phyloP scores from a whole-genome alignment of 129 eudicot genomes.

The Calendula officinalis region DNA sequence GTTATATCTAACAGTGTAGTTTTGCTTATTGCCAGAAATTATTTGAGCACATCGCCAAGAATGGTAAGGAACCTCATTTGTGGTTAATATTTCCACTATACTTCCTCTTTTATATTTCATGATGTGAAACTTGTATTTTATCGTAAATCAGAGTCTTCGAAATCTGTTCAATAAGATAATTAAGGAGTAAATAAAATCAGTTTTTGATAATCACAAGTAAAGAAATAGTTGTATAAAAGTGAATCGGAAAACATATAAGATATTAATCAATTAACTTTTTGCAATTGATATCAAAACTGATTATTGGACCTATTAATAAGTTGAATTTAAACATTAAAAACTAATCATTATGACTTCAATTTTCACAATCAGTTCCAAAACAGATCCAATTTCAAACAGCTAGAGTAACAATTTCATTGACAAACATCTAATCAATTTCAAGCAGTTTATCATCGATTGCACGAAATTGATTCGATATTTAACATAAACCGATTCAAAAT shows the following conservation, averaged over 20 bases:
- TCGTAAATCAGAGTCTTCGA: slow-evolving; percentile 9
- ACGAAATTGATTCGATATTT: not conserved
- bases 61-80: slow-evolving; percentile 45
- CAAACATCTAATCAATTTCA: not conserved
- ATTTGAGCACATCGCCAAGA: slow-evolving; percentile 73
- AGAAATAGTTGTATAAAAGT: not conserved
- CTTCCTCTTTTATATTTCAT: slow-evolving; percentile 65
- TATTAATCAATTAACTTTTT: not conserved
- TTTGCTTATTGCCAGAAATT: slow-evolving; percentile 38
- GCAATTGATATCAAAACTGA: not conserved
- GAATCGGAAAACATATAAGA: not conserved
- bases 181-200: not conserved
- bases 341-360: slow-evolving; percentile 5
- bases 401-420: not conserved
- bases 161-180: slow-evolving; percentile 27
- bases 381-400: not conserved
- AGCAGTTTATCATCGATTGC: not conserved
- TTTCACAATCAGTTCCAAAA: not conserved
- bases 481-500: not conserved
- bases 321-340: not conserved
- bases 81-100: slow-evolving; percentile 59
- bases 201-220: not conserved
- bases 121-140: slow-evolving; percentile 15
- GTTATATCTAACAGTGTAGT: slow-evolving; percentile 52
- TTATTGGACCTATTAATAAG: not conserved